These are phyloP conservation scores for Anacardium occidentale DNA, from an alignment of 345 rosid genomes.

Conservation along the genomic window DNA sequence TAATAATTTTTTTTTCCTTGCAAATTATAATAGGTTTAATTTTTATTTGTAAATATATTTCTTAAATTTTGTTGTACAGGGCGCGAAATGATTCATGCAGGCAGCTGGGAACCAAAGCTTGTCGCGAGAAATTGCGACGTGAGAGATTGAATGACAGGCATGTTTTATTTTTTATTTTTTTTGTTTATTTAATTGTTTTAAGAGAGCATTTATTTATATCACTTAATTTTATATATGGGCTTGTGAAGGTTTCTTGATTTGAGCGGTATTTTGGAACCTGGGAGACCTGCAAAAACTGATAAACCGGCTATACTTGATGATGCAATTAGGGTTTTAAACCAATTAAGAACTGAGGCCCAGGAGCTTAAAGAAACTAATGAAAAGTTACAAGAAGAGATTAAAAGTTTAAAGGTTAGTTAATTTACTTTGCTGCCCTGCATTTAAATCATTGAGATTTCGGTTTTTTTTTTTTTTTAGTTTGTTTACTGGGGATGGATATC, in stretches of 20 bases:
- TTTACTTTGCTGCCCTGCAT: neutral
- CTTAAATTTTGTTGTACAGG: constrained; percentile 19
- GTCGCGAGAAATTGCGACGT: constrained; percentile 89
- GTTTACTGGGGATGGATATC: neutral
- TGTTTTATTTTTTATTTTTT: constrained; percentile 8
- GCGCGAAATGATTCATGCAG: constrained; percentile 31
- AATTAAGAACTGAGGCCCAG: constrained; percentile 68
- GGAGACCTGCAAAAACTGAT: constrained; percentile 74
- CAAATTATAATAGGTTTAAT: too few species aligned
- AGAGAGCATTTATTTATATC: neutral
- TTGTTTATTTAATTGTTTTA: neutral
- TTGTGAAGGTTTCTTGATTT: constrained; percentile 71
- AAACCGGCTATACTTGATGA: constrained; percentile 84
- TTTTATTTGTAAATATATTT: neutral
- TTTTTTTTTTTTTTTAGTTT: neutral
- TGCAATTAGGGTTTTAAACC: constrained; percentile 76
- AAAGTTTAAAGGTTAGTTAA: constrained; percentile 67
- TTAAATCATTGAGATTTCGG: neutral
- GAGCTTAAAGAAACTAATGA: constrained; percentile 78
- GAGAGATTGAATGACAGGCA: constrained; percentile 81
- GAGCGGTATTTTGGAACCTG: constrained; percentile 79
- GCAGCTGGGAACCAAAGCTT: constrained; percentile 58
- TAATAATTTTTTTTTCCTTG: constrained; percentile 1
- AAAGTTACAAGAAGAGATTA: constrained; percentile 74
- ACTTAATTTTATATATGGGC: neutral